Conservation (phyloP, 345 rosid species). For the Aquilaria sinensis region DNA sequence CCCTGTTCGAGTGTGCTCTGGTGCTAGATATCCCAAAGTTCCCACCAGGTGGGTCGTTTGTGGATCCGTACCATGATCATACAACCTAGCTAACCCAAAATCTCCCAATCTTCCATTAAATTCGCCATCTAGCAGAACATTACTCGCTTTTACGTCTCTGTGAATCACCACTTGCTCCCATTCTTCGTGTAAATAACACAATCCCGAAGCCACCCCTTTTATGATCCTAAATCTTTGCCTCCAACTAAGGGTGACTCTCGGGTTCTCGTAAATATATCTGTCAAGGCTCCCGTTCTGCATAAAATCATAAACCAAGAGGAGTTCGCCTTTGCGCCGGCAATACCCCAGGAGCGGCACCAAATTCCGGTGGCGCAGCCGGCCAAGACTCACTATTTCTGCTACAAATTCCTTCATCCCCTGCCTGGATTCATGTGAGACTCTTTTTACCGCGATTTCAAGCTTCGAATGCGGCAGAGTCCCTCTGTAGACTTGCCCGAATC, state of each 20-base stretch:
- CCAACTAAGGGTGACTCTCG: slow-evolving; percentile 41
- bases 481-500: slow-evolving; percentile 60
- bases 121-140: slow-evolving; percentile 51
- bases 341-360: slow-evolving; percentile 50
- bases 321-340: slow-evolving; percentile 53
- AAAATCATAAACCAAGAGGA: slow-evolving; percentile 55
- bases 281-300: slow-evolving; percentile 62
- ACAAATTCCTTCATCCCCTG: slow-evolving; percentile 63
- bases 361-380: slow-evolving; percentile 51
- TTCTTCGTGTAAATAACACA: slow-evolving; percentile 55
- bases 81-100: slow-evolving; percentile 57
- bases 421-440: slow-evolving; percentile 49
- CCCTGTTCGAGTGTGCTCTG: slow-evolving; percentile 48
- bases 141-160: slow-evolving; percentile 60
- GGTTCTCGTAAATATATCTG: slow-evolving; percentile 40
- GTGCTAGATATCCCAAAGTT: slow-evolving; percentile 61
- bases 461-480: slow-evolving; percentile 43
- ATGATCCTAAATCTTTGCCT: slow-evolving; percentile 40
- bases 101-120: slow-evolving; percentile 51
- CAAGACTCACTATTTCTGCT: slow-evolving; percentile 52
- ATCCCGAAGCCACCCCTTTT: slow-evolving; percentile 51
- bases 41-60: slow-evolving; percentile 53
- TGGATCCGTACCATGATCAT: slow-evolving; percentile 54
- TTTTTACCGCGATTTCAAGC: slow-evolving; percentile 52
- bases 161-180: slow-evolving; percentile 69